A percentile compares a stretch with the other conserved stretches of the same genome.
Conservation (phyloP, 768 basidiomycete species). For the Leccinum broughii region DNA sequence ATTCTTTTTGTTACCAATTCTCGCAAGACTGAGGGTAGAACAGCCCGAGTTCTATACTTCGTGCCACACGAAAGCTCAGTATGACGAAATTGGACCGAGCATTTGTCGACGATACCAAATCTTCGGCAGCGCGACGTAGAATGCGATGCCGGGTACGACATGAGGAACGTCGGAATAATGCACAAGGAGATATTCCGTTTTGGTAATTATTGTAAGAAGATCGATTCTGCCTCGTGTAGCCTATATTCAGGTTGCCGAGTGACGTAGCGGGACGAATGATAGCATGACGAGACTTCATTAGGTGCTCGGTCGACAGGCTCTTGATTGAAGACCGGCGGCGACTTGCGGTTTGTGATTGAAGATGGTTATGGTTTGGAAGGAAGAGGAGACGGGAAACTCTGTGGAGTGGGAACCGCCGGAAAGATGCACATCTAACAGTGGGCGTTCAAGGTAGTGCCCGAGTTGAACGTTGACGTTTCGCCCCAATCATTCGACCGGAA, state of each 20-base stretch:
- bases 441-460: neutral
- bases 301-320: neutral
- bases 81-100: conserved; percentile 90
- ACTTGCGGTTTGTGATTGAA: neutral
- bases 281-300: neutral
- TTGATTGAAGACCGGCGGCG: conserved; percentile 13
- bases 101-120: conserved; percentile 93
- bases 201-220: neutral
- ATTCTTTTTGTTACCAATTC: neutral
- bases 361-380: neutral
- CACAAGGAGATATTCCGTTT: neutral
- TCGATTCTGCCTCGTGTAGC: conserved; percentile 1
- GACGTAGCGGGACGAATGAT: neutral
- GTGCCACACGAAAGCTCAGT: conserved; percentile 93
- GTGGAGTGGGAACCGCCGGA: neutral
- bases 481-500: neutral
- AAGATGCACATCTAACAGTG: neutral
- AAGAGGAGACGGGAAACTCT: neutral
- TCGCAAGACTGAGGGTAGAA: conserved; percentile 7
- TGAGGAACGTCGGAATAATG: neutral
- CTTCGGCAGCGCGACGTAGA: conserved; percentile 82
- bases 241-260: conserved; percentile 9
- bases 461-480: neutral
- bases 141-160: neutral
- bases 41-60: conserved; percentile 95